Evolutionary conservation across 2,329 filamentous ascomycete genomes (phyloP), one percentile per base, ranked within the genome.

Genomic region (Exserohilum turcica): DNA sequence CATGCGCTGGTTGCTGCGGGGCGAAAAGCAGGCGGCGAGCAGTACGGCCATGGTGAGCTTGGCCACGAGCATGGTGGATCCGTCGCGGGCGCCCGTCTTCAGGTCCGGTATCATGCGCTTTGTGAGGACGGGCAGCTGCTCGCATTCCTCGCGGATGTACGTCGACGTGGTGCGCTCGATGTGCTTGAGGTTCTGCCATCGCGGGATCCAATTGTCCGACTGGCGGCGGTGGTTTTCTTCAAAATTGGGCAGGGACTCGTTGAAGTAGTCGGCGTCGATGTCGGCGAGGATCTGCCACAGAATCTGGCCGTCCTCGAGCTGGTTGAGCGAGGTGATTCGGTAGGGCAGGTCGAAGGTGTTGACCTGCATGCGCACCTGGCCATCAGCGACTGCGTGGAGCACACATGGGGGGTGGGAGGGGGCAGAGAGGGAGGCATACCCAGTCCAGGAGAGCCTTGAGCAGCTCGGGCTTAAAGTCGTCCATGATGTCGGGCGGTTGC

Each of bases 151-250:
- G 15, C 78, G 73, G 48, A 81, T 78, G 66, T 80, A 82, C 21
- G 77, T 75, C 21, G 77, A 77, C 48, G 80, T 73, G 60, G 76
- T 71, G 35, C 78, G 76, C 62, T 80, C 78, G 58, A 81, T 74
- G 57, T 80, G 76, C 65, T 81, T 81, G 52, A 81, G 64, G 59
- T 81, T 81, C 73, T 81, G 79, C 79, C 79, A 81, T 74, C 76
- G 73, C 40, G 77, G 75, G 43, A 80, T 80, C 79, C 79, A 82
- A 56, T 79, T 78, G 59, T 77, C 76, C 6, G 70, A 69, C n/a
- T 73, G 66, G 40, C 73, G 74, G 43, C 76, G 72, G 52, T 77
- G 70, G 43, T 70, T 69, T 52, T 80, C 78, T 59, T 73, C 70
- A 56, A 72, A 69, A 48, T 73, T 73, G 16, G 79, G 79, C 9